Evolutionary conservation across 1,139 yeast genomes (phyloP).

Genomic region (Nakaseomyces nivariensis): DNA sequence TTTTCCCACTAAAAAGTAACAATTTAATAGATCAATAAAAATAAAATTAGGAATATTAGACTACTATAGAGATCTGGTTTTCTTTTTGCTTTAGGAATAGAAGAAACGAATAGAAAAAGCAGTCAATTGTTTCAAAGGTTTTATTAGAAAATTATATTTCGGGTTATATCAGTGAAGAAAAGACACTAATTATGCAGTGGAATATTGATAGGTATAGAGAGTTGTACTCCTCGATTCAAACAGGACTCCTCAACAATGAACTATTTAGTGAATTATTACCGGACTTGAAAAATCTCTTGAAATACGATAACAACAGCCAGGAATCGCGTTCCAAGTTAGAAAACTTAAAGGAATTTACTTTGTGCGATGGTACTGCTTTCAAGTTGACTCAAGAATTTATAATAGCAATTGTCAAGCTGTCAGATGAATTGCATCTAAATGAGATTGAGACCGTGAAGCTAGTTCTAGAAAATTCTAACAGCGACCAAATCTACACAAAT

Average conservation of each 20-base stretch:
- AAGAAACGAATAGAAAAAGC: too few species aligned
- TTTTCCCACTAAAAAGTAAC: too few species aligned
- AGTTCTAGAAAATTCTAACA: conserved; percentile 36
- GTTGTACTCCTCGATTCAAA: conserved; percentile 24
- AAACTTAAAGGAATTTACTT: conserved; percentile 38
- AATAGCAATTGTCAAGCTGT: conserved; percentile 37
- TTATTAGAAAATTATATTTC: too few species aligned
- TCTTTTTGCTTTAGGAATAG: too few species aligned
- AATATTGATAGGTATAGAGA: conserved; percentile 17
- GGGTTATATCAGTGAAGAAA: neutral
- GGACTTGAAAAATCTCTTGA: conserved; percentile 20
- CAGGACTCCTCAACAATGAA: conserved; percentile 13
- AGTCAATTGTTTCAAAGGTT: too few species aligned
- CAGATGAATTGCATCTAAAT: conserved; percentile 65
- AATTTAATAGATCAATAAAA: too few species aligned
- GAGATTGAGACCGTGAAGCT: conserved; percentile 52
- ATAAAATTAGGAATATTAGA: too few species aligned
- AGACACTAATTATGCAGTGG: conserved; percentile 18
- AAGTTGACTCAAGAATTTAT: conserved; percentile 46
- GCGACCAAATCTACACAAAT: conserved; percentile 28
- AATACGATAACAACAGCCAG: conserved; percentile 35
- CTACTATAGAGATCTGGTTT: too few species aligned
- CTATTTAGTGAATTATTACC: conserved; percentile 18
- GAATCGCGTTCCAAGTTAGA: conserved; percentile 45
- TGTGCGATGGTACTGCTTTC: conserved; percentile 40